Base-by-base conservation (phyloP, 306 rosid genomes). In the Prinsepia uniflora region DNA sequence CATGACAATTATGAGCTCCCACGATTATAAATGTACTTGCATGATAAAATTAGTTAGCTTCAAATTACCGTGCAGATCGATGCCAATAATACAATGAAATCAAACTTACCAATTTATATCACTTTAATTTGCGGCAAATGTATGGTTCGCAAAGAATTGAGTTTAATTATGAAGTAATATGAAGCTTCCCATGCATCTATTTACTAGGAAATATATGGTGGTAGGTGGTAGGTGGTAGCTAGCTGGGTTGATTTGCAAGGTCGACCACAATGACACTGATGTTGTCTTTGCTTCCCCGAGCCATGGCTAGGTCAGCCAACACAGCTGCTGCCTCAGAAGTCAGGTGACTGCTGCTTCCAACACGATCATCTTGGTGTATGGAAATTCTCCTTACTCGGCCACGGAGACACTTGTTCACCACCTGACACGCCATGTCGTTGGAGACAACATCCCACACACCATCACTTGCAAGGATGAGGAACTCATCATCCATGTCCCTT, bases 361-460 rank as follows among this genome's bases (percentile, higher is more conserved):
- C 20, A 0, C 12, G 41, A 54, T 20, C 6, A 41, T 53, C 61
- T 18, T 55, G 62, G 53, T 65, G 76, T 0, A 63, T 1, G 64
- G 81, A 71, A 19, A 68, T 34, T 61, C 18, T 52, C 24, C 70
- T 60, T 19, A 72, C 60, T 72, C 61, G 68, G 8, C 91, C 84
- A 2, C 66, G 72, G 9, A 93, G 79, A 64, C 85, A 84, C 81
- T 82, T 87, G 81, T 86, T 88, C 45, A 88, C 97, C 40, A 87
- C 76, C 39, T 76, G 84, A 62, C 97, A 87, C 2, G 96, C 96
- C 54, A 75, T 55, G 54, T 90, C 89, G 8, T 86, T 87, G 0
- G 98, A 79, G 6, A 93, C 65, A 1, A 88, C 98, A 34, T 85
- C 97, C 97, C 98, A 93, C 63, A 93, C 79, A 0, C 98, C 98